Percentiles rank a stretch among this genome's conserved stretches.
Evolutionary conservation across 768 basidiomycete species (phyloP).

Genomic region (Leccinum barrowsii): DNA sequence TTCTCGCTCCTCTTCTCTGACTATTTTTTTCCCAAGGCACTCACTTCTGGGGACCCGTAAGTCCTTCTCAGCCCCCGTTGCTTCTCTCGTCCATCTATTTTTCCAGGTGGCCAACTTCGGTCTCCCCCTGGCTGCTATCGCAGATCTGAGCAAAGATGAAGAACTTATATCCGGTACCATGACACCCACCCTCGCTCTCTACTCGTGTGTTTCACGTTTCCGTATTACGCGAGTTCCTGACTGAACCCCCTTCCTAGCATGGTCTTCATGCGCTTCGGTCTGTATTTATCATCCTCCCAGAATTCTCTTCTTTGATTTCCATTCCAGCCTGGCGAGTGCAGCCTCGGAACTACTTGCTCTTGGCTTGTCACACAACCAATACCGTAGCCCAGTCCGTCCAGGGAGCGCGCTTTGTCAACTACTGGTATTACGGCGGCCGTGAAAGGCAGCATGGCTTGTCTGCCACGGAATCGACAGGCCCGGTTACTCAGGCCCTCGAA

Average conservation of each 20-base stretch:
- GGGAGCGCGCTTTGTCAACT: constrained; percentile 80
- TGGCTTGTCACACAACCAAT: constrained; percentile 93
- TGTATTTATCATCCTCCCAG: neutral
- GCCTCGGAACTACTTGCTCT: constrained; percentile 93
- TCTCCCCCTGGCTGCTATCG: constrained; percentile 87
- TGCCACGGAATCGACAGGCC: constrained; percentile 33
- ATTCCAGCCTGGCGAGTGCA: constrained; percentile 86
- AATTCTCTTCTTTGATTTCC: constrained; percentile 2
- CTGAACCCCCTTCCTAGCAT: constrained; percentile 33
- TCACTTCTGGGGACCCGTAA: constrained; percentile 96
- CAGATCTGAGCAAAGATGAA: constrained; percentile 92
- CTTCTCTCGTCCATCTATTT: constrained; percentile 6
- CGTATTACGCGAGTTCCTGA: constrained; percentile 5
- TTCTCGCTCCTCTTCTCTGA: constrained; percentile 14
- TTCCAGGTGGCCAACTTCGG: constrained; percentile 96
- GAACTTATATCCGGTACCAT: constrained; percentile 96
- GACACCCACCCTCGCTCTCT: constrained; percentile 84
- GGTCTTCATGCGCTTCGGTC: constrained; percentile 97
- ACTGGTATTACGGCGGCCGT: constrained; percentile 87
- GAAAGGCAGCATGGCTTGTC: constrained; percentile 59
- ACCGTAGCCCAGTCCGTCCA: constrained; percentile 82
- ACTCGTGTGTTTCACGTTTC: constrained; percentile 70
- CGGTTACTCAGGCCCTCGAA: constrained; percentile 50
- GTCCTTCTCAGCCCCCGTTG: constrained; percentile 30
- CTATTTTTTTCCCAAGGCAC: constrained; percentile 55